These are phyloP conservation scores for Claviceps digitariae DNA, from an alignment of 2,329 filamentous ascomycete genomes.

Conservation along the genomic window DNA sequence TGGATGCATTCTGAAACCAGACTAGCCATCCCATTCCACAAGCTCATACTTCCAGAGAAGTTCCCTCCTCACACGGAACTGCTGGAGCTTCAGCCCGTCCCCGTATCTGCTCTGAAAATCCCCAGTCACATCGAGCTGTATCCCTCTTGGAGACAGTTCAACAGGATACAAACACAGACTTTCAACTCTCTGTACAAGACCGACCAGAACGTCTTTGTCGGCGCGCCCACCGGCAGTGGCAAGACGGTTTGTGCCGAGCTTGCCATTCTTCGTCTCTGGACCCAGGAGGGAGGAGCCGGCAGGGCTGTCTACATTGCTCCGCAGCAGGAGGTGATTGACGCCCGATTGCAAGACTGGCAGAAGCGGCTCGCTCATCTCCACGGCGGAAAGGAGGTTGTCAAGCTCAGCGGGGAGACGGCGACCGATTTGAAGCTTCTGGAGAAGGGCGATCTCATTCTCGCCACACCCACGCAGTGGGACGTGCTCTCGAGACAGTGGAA, in stretches of 20 bases:
- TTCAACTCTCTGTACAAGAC: slow-evolving; percentile 88
- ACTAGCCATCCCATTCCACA: slow-evolving; percentile 86
- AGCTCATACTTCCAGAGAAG: slow-evolving; percentile 84
- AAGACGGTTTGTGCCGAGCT: slow-evolving; percentile 98
- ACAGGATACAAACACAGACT: slow-evolving; percentile 93
- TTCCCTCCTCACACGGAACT: slow-evolving; percentile 90
- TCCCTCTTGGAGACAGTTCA: slow-evolving; percentile 75
- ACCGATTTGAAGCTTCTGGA: slow-evolving; percentile 83
- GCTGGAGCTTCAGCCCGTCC: slow-evolving; percentile 81
- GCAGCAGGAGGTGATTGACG: slow-evolving; percentile 84
- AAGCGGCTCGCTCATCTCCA: slow-evolving; percentile 56
- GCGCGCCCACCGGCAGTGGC: slow-evolving; percentile 84
- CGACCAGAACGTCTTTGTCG: slow-evolving; percentile 87
- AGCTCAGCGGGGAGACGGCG: slow-evolving; percentile 84
- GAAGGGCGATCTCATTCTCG: slow-evolving; percentile 75
- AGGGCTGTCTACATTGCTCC: slow-evolving; percentile 90
- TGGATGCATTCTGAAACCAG: slow-evolving; percentile 99
- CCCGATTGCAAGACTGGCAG: slow-evolving; percentile 72
- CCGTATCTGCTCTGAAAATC: slow-evolving; percentile 75
- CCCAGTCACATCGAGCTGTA: slow-evolving; percentile 75
- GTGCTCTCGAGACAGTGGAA: slow-evolving; percentile 93
- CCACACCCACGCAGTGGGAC: slow-evolving; percentile 92
- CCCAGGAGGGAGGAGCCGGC: slow-evolving; percentile 33
- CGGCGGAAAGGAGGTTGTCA: slow-evolving; percentile 81
- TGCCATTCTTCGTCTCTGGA: slow-evolving; percentile 79